Conservation (phyloP, 1,139 yeast species). For the Yamadazyma siamensis region DNA sequence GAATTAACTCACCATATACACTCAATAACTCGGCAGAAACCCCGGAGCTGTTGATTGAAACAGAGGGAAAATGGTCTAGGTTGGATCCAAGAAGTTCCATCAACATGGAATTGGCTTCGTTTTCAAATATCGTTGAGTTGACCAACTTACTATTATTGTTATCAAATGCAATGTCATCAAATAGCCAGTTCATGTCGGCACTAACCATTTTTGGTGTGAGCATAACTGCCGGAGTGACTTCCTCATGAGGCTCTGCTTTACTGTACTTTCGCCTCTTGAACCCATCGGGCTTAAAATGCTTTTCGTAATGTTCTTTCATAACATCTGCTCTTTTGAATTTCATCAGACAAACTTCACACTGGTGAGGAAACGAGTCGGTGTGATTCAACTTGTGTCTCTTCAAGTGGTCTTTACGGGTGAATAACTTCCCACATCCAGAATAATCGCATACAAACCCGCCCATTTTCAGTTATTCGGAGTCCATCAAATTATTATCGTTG, state of each 20-base stretch:
- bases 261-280: slow-evolving; percentile 1
- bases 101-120: slow-evolving; percentile 4
- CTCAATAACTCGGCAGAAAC: slow-evolving; percentile 2
- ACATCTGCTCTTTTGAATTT: slow-evolving; percentile 4
- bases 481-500: not conserved
- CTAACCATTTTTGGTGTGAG: not conserved
- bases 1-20: slow-evolving; percentile 1
- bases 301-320: slow-evolving; percentile 3
- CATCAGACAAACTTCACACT: slow-evolving; percentile 3
- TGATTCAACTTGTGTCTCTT: slow-evolving; percentile 4
- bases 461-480: not conserved
- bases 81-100: slow-evolving; percentile 4
- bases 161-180: slow-evolving; percentile 2
- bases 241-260: not conserved
- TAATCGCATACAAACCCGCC: slow-evolving; percentile 1
- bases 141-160: not conserved
- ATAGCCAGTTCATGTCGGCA: slow-evolving; percentile 2
- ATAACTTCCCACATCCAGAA: slow-evolving; percentile 2
- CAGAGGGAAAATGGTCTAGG: slow-evolving; percentile 2
- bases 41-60: slow-evolving; percentile 1
- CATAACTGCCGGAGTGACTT: not conserved
- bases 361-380: slow-evolving; percentile 1
- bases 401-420: slow-evolving; percentile 4
- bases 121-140: slow-evolving; percentile 3
- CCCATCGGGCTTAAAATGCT: slow-evolving; percentile 3